Percentiles rank a stretch among this genome's conserved stretches.
phyloP scores from a whole-genome alignment of 2,329 filamentous ascomycete genomes.

The Sclerotinia spermophila region DNA sequence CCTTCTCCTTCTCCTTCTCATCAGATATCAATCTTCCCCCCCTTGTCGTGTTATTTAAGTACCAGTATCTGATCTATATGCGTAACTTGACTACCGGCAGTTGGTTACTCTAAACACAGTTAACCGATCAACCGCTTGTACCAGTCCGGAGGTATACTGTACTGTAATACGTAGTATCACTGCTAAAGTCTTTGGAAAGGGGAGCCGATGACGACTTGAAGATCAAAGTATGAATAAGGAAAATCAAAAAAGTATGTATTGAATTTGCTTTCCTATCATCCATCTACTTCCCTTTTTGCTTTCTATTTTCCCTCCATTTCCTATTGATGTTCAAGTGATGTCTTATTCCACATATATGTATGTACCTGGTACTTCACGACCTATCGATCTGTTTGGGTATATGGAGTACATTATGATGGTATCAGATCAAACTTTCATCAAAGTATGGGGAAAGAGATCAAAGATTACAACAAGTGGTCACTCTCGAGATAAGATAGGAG shows the following conservation, averaged over 20 bases:
- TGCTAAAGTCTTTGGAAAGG: neutral
- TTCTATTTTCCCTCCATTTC: neutral
- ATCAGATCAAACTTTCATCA: neutral
- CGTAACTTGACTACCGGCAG: neutral
- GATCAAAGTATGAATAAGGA: neutral
- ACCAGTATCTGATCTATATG: neutral
- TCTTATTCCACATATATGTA: neutral
- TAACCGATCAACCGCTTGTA: neutral
- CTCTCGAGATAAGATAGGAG: neutral
- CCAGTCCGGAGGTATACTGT: neutral
- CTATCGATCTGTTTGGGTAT: neutral
- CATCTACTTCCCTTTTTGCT: neutral
- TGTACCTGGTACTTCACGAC: neutral
- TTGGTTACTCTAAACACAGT: neutral
- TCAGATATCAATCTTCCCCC: neutral
- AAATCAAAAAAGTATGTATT: neutral
- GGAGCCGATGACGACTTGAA: neutral
- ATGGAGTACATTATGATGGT: neutral
- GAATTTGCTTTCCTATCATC: neutral
- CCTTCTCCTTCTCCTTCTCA: neutral
- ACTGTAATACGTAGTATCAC: no score
- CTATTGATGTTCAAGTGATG: neutral
- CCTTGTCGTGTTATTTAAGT: neutral
- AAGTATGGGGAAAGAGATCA: neutral
- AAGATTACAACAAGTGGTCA: neutral